Evolutionary conservation across 2,329 filamentous ascomycete genomes (phyloP).

Genomic region (Penicillium sp.): DNA sequence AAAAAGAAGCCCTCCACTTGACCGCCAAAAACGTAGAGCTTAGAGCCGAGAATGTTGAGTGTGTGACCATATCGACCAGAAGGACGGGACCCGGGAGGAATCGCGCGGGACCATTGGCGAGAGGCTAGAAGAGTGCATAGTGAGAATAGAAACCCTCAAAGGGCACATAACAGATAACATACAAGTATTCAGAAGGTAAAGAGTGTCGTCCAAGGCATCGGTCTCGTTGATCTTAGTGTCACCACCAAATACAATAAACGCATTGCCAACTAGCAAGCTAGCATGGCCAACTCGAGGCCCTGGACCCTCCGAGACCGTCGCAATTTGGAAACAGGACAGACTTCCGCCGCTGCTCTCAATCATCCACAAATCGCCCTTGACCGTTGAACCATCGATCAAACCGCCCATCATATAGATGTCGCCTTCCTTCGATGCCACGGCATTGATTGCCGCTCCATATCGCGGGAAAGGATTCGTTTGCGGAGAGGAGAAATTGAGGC

Average conservation of each 20-base stretch:
- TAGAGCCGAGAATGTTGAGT: conserved; percentile 93
- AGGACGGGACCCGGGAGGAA: conserved; percentile 84
- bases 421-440: conserved; percentile 90
- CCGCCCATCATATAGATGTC: conserved; percentile 98
- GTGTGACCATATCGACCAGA: conserved; percentile 95
- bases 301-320: conserved; percentile 90
- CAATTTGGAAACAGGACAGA: conserved; percentile 88
- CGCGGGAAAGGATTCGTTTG: conserved; percentile 89
- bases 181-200: conserved; percentile 98
- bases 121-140: conserved; percentile 68
- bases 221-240: conserved; percentile 96
- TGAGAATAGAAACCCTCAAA: background rate
- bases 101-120: conserved; percentile 94
- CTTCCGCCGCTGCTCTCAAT: conserved; percentile 83
- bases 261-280: conserved; percentile 93
- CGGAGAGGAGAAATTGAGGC: conserved; percentile 81
- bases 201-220: conserved; percentile 89
- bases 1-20: conserved; percentile 98
- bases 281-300: conserved; percentile 94
- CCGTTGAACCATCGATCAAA: conserved; percentile 89
- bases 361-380: conserved; percentile 98
- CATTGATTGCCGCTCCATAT: conserved; percentile 96
- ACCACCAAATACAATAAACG: conserved; percentile 97
- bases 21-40: conserved; percentile 96
- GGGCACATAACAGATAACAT: conserved; percentile 51